phyloP scores from a whole-genome alignment of 306 rosid species.

The Arachis hypogaea region DNA sequence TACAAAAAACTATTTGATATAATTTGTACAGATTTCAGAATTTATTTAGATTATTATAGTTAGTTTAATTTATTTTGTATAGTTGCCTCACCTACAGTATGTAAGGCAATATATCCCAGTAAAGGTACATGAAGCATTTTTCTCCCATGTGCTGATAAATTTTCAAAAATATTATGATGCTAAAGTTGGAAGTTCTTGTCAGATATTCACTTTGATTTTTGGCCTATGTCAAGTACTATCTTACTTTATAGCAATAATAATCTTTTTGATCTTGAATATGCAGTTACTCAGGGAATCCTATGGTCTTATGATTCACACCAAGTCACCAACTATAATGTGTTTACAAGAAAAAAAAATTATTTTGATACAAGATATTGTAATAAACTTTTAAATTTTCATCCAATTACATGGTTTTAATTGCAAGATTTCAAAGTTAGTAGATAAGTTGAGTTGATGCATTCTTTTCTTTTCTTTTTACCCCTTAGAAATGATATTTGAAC shows the following conservation, averaged over 20 bases:
- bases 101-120: background rate
- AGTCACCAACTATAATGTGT: background rate
- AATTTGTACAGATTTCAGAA: background rate
- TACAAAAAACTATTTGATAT: background rate
- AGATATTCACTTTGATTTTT: constrained; percentile 45
- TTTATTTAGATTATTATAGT: background rate
- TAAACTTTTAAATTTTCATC: too few relatives aligned
- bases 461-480: too few relatives aligned
- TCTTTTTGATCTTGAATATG: constrained; percentile 38
- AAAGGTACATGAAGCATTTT: background rate
- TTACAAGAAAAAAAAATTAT: background rate
- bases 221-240: constrained; percentile 34
- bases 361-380: too few relatives aligned
- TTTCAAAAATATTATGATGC: constrained; percentile 36
- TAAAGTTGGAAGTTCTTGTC: constrained; percentile 39
- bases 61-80: background rate
- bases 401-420: too few relatives aligned
- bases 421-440: too few relatives aligned
- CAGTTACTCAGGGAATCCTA: constrained; percentile 57
- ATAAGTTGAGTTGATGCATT: too few relatives aligned
- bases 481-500: too few relatives aligned
- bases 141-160: constrained; percentile 1
- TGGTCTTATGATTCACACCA: constrained; percentile 25
- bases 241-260: constrained; percentile 9
- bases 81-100: background rate